Base-by-base conservation (phyloP, 2,329 filamentous ascomycete species). In the Diplodia intermedia region DNA sequence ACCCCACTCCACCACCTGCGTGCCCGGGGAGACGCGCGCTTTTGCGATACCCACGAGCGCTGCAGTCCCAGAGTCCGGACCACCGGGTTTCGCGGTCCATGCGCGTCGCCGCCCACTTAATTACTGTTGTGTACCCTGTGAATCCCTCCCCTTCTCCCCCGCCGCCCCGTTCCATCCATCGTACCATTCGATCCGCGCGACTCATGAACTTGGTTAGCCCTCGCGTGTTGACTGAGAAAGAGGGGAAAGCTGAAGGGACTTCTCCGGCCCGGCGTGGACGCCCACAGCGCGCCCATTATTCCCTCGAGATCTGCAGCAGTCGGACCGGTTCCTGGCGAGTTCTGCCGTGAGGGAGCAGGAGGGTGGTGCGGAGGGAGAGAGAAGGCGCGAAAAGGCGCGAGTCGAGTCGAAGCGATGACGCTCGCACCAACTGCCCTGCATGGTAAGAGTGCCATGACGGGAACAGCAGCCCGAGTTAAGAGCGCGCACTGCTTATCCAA, bases 401-500 rank as follows among this genome's bases (percentile, higher is more conserved):
- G 26, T 15, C 49, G n/a, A 29, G 29, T 33, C 15, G 29, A 31
- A 33, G 36, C 53, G 15, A 33, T 1, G 52, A 33, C 52, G 29
- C 26, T 47, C 43, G 43, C 43, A 11, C 53, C 29, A n/a, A n/a
- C 31, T 55, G 53, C 53, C 53, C 53, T 55, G 53, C 53, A 20
- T 55, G 53, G 29, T 55, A 55, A 55, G 53, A n/a, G 43, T n/a
- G n/a, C 18, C 20, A n/a, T 20, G 18, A 14, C 18, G 18, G 18
- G 40, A 47, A 47, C 26, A 4, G 4, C 26, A 26, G 26, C 18
- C 40, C 40, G 40, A 47, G 43, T 47, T 47, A 47, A 47, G 43
- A 47, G 43, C 43, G 43, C 36, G 11, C 36, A 12, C 36, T 20
- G 9, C n/a, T 47, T 11, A 9, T 20, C 43, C 43, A 47, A 47